phyloP scores from a whole-genome alignment of 192 early-diverging fungal species.

The Podila verticillata region DNA sequence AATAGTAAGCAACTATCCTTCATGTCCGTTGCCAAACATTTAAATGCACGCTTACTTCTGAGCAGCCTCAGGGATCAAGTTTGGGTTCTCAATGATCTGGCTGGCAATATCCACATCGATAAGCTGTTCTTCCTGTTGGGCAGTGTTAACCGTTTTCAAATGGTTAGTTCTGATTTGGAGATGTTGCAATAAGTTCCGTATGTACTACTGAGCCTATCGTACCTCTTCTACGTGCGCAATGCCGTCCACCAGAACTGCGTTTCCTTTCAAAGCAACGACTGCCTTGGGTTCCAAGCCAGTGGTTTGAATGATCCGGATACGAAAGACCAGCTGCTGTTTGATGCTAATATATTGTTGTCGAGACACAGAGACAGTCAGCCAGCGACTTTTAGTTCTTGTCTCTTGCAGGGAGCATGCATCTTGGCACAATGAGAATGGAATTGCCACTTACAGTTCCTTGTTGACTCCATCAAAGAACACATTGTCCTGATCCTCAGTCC shows the following conservation, averaged over 20 bases:
- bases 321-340: slow-evolving; percentile 27
- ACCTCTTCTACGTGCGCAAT: slow-evolving; percentile 42
- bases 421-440: not conserved
- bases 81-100: slow-evolving; percentile 30
- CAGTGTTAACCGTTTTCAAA: too few relatives aligned
- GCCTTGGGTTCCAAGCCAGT: slow-evolving; percentile 24
- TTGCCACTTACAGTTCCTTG: slow-evolving; percentile 25
- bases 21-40: not conserved
- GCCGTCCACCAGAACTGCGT: slow-evolving; percentile 37
- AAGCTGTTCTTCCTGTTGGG: slow-evolving; percentile 21
- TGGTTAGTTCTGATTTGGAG: too few relatives aligned
- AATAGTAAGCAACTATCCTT: not conserved
- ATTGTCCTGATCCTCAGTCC: slow-evolving; percentile 41
- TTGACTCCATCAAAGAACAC: slow-evolving; percentile 44
- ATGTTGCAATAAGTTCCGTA: too few relatives aligned
- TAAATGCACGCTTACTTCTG: slow-evolving; percentile 1
- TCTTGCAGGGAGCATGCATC: too few relatives aligned
- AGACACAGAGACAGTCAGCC: not conserved
- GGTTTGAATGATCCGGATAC: slow-evolving; percentile 41
- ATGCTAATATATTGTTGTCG: slow-evolving; percentile 15
- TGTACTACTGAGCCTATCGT: too few relatives aligned
- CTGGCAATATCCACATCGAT: slow-evolving; percentile 18
- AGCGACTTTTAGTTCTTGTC: not conserved
- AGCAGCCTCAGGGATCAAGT: slow-evolving; percentile 23
- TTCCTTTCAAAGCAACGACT: slow-evolving; percentile 44